Evolutionary conservation across 2,329 filamentous ascomycete genomes (phyloP), one percentile per base, ranked within the genome.

Genomic region (Lizonia empirigonia): DNA sequence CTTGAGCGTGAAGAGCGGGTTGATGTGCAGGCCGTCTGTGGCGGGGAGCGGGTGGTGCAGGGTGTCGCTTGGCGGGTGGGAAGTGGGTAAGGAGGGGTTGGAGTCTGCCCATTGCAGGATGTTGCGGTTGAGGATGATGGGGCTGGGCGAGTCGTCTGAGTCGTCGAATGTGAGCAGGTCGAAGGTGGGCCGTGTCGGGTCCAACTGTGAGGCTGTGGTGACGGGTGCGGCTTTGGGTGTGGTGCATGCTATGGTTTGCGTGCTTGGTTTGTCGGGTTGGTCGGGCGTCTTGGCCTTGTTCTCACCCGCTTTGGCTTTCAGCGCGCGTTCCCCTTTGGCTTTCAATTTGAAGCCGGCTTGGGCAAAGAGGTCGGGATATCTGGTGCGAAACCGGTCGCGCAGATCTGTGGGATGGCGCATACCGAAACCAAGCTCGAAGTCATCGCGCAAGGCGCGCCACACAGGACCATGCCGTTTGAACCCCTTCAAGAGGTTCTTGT

Each of bases 381-480:
- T 78, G 7, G 82, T 84, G 13, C 84, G 77, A 56, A 87, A 84
- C 4, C 84, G 80, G 64, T 87, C 85, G 24, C 85, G 77, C 12
- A 87, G 64, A 60, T 87, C 84, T 2, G 82, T 85, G 1, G 71
- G 60, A 35, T 78, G 78, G 33, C 84, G 77, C 56, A 79, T 74
- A 8, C 68, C 63, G 35, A 86, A 76, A 10, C 78, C 76, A 3
- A 86, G 68, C 5, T 77, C 73, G 12, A 72, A 70, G 52, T 86
- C 83, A 49, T 82, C 77, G 53, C 79, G 77, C 44, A 87, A 87
- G 6, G 76, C 67, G 9, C 81, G 82, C 85, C 85, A 87, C 33
- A 80, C 76, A 40, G 83, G 80, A 3, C 83, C 83, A 56, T 86
- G 77, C 38, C 81, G 80, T 18, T 78, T 74, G 54, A 85, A 85